phyloP scores from a whole-genome alignment of 2,329 filamentous ascomycete genomes.

The Cercospora brassicicola region DNA sequence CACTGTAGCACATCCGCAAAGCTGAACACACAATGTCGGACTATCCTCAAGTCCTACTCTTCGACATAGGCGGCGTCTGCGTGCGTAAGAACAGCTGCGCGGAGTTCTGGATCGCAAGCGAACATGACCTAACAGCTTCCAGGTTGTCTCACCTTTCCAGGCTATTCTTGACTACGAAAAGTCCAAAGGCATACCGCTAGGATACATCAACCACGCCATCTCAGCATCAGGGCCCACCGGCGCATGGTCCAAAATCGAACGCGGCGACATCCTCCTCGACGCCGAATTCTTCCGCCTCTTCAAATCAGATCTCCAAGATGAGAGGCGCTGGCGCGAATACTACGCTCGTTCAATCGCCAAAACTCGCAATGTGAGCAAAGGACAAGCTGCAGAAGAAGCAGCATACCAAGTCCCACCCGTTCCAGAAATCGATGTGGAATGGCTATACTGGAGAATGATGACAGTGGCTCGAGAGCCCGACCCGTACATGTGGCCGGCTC shows the following conservation, averaged over 20 bases:
- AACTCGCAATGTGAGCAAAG: slow-evolving; percentile 45
- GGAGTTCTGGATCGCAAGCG: background rate
- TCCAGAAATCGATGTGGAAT: slow-evolving; percentile 73
- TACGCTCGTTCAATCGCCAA: slow-evolving; percentile 36
- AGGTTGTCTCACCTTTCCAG: slow-evolving; percentile 91
- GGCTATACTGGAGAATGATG: slow-evolving; percentile 93
- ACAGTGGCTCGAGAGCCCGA: slow-evolving; percentile 66
- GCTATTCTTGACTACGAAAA: slow-evolving; percentile 89
- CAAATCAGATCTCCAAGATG: slow-evolving; percentile 68
- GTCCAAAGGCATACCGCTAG: slow-evolving; percentile 71
- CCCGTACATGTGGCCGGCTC: slow-evolving; percentile 83
- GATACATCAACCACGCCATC: slow-evolving; percentile 91
- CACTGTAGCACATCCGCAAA: background rate
- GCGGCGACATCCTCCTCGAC: slow-evolving; percentile 76
- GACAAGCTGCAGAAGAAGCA: slow-evolving; percentile 37
- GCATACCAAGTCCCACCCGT: slow-evolving; percentile 55
- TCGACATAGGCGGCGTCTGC: slow-evolving; percentile 96
- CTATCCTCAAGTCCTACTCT: slow-evolving; percentile 72
- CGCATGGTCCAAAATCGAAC: slow-evolving; percentile 85
- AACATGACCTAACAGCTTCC: background rate
- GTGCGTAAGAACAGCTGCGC: slow-evolving; percentile 58
- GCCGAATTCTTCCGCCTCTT: slow-evolving; percentile 74
- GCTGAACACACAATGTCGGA: slow-evolving; percentile 2
- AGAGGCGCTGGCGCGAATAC: slow-evolving; percentile 67
- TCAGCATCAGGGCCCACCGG: slow-evolving; percentile 74